These are phyloP conservation scores for Dendrocalamus sinicus DNA, from an alignment of 176 grass and related monocot species.

Conservation along the genomic window DNA sequence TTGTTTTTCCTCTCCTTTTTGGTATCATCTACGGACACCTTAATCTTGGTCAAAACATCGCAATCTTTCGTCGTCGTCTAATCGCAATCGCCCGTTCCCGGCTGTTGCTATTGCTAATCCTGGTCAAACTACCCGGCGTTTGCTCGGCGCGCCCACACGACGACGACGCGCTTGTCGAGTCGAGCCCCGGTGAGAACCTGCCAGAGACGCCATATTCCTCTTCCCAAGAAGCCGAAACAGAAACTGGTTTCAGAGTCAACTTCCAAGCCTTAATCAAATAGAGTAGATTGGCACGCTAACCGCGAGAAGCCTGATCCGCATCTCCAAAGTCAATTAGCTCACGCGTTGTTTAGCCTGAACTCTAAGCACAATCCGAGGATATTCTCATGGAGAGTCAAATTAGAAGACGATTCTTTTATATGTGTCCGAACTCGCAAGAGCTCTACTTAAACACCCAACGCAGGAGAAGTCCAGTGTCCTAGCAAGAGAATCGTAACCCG, in stretches of 20 bases:
- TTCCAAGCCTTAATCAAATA: neutral
- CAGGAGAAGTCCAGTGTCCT: no score
- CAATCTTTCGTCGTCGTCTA: neutral
- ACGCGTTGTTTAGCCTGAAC: neutral
- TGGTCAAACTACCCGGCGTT: neutral
- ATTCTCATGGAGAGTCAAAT: neutral
- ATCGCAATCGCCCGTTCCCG: neutral
- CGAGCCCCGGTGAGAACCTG: neutral
- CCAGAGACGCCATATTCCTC: neutral
- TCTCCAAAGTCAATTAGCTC: neutral
- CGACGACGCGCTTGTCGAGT: neutral
- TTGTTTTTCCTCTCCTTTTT: no score
- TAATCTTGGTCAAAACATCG: neutral
- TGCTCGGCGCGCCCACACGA: neutral
- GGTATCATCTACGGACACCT: neutral
- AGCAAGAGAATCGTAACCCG: no score
- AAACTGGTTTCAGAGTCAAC: neutral
- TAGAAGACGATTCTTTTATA: neutral
- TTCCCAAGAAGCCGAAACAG: neutral
- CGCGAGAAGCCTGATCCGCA: neutral
- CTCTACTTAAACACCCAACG: constrained; percentile 17
- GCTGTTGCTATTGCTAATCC: neutral
- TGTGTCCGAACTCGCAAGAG: neutral
- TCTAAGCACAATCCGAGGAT: neutral
- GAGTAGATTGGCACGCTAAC: neutral